Evolutionary conservation across 2,329 filamentous ascomycete genomes (phyloP), one percentile per base, ranked within the genome.

Genomic region (Chrysoporthe cubensis): DNA sequence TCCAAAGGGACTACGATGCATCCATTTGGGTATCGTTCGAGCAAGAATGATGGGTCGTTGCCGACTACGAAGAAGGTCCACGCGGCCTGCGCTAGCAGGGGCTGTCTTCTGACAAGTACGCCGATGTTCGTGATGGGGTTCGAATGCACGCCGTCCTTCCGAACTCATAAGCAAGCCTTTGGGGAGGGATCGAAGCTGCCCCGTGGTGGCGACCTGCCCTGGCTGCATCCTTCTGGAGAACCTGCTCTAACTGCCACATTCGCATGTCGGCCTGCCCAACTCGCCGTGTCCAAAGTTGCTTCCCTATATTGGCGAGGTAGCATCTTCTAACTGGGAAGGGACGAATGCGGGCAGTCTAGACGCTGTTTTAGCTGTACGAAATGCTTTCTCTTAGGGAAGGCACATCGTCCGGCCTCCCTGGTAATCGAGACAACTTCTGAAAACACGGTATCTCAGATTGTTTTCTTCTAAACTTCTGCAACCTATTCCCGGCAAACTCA

Each of bases 251-350:
- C 37, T 40, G 37, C 37, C 37, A 9, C 9, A 40, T 40, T 40
- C 37, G 37, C 9, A 9, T 40, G 37, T 40, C 9, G 37, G 9
- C 37, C 37, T 7, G 37, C 37, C 1, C 37, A 9, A 40, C 6
- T 7, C 37, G 9, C 37, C 37, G 5, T 40, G 37, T 40, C 37
- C 37, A 6, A 54, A 54, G 57, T 13, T 18, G 57, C 7, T 21
- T 44, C 37, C 18, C 46, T n/a, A n/a, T 48, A 18, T 48, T 21
- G 46, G n/a, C 18, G 26, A 21, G 18, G 46, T n/a, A 26, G 11
- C 26, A 37, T 18, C 8, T 46, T 42, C 34, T 18, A 65, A 40
- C 8, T 32, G 37, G 56, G 63, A 65, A 65, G 37, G 63, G 21
- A 5, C 32, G 14, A 26, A 46, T 60, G 32, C n/a, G 43, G 37